phyloP scores from a whole-genome alignment of 2,329 filamentous ascomycete species.

The Apiospora saccharicola region DNA sequence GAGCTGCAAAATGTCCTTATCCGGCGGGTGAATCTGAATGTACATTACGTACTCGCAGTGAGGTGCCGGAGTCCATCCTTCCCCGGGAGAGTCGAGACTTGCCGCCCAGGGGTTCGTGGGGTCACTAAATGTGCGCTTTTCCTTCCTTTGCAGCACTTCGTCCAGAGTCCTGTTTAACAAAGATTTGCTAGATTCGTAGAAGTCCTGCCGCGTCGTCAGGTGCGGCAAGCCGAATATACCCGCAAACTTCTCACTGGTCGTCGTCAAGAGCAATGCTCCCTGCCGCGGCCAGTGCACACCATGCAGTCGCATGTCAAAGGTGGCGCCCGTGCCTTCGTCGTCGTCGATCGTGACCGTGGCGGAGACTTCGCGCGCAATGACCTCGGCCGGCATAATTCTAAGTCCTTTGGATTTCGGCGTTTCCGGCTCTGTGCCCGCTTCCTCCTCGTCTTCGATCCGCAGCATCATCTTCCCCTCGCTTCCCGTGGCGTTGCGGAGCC shows the following conservation, averaged over 20 bases:
- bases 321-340: slow-evolving; percentile 71
- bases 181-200: slow-evolving; percentile 64
- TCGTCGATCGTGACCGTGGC: slow-evolving; percentile 78
- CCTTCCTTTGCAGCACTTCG: slow-evolving; percentile 70
- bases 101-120: slow-evolving; percentile 80
- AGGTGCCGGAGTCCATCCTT: slow-evolving; percentile 67
- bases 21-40: slow-evolving; percentile 74
- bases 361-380: slow-evolving; percentile 72
- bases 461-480: slow-evolving; percentile 72
- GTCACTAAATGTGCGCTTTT: slow-evolving; percentile 61
- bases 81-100: slow-evolving; percentile 66
- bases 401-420: slow-evolving; percentile 45
- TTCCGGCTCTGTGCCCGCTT: slow-evolving; percentile 51
- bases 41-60: slow-evolving; percentile 92
- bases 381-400: slow-evolving; percentile 50
- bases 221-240: slow-evolving; percentile 91
- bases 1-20: slow-evolving; percentile 46
- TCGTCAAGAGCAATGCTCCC: slow-evolving; percentile 82
- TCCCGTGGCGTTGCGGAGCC: slow-evolving; percentile 84
- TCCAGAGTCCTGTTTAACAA: slow-evolving; percentile 78
- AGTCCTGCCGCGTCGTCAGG: slow-evolving; percentile 68
- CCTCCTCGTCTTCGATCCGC: slow-evolving; percentile 65
- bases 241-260: slow-evolving; percentile 93
- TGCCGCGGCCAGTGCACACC: slow-evolving; percentile 87
- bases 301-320: slow-evolving; percentile 80